Base-by-base conservation (phyloP, 805 yeast genomes). In the Cyberlindnera lachancei region DNA sequence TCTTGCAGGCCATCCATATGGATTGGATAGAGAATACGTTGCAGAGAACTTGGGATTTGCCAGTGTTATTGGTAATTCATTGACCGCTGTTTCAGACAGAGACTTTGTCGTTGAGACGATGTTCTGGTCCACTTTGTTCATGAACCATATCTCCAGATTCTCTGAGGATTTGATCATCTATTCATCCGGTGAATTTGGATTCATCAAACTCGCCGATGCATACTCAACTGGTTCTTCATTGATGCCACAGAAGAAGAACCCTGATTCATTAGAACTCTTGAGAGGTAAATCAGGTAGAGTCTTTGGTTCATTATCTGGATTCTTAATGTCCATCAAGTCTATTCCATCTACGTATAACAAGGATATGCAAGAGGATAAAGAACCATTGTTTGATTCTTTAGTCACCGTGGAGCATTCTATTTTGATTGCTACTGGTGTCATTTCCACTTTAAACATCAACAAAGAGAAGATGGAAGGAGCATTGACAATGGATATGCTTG, bases 201-300 rank as follows among this genome's bases (percentile, higher is more conserved):
- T 94, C 56, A 69, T 92, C 41, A 77, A 84, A 57, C 73, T 88
- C 32, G 94, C 96, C 10, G 99, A 92, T 56, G 97, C 98, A 17
- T 92, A 92, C 62, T 92, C 98, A 1, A 92, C 99, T 7, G 99
- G 99, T 11, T 86, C 96, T 6, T 86, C 96, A 18, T 70, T 92
- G 55, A 92, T 92, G 99, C 99, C 99, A 16, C 98, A 92, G 63
- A 92, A 92, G 77, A 92, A 92, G 63, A 92, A 92, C 64, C 96
- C 98, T 4, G 99, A 92, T 59, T 84, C 95, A 18, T 68, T 92
- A 46, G 99, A 92, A 64, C 70, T 92, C 41, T 70, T 94, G 53
- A 75, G 99, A 61, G 99, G 99, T 38, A 92, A 92, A 63, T 79
- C 94, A 9, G 99, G 99, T 34, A 79, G 99, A 59, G 95, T 86